phyloP scores from a whole-genome alignment of 345 rosid genomes.

The Aquilaria sinensis region DNA sequence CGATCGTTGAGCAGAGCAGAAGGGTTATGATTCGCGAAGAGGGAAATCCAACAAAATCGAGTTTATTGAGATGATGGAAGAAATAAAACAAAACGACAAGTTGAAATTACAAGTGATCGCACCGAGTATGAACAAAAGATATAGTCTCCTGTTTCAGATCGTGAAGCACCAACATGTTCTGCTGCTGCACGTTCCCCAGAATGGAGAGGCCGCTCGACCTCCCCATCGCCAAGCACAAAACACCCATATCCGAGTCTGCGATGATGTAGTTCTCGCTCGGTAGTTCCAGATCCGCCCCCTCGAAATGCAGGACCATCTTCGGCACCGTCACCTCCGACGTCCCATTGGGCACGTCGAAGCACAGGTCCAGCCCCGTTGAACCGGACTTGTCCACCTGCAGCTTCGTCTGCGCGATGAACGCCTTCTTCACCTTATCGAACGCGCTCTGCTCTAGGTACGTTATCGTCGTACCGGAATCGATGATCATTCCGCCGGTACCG shows the following conservation, averaged over 20 bases:
- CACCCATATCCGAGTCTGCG: conserved; percentile 47
- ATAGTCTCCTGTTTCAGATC: conserved; percentile 63
- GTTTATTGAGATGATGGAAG: too few species aligned
- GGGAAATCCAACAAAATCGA: too few species aligned
- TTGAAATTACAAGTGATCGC: conserved; percentile 41
- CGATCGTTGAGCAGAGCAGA: too few species aligned
- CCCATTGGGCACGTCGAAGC: conserved; percentile 50
- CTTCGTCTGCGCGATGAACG: conserved; percentile 40
- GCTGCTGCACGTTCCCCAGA: conserved; percentile 94
- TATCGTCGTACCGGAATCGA: conserved; percentile 91
- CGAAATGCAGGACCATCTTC: conserved; percentile 59
- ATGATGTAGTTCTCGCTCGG: conserved; percentile 82
- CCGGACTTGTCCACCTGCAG: conserved; percentile 49
- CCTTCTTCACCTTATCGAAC: conserved; percentile 41
- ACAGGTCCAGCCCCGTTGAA: conserved; percentile 71
- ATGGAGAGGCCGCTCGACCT: conserved; percentile 77
- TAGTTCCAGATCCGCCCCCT: conserved; percentile 70
- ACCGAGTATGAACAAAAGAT: conserved; percentile 61
- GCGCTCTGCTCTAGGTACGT: conserved; percentile 61
- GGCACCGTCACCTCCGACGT: conserved; percentile 45
- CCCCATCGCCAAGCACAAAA: conserved; percentile 86
- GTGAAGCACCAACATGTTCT: conserved; percentile 62
- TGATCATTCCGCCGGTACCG: conserved; percentile 84
- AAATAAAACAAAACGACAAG: background rate
- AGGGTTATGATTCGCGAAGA: too few species aligned